Evolutionary conservation across 345 rosid genomes (phyloP), one percentile per base, ranked within the genome.

Genomic region (Barbarea vulgaris): DNA sequence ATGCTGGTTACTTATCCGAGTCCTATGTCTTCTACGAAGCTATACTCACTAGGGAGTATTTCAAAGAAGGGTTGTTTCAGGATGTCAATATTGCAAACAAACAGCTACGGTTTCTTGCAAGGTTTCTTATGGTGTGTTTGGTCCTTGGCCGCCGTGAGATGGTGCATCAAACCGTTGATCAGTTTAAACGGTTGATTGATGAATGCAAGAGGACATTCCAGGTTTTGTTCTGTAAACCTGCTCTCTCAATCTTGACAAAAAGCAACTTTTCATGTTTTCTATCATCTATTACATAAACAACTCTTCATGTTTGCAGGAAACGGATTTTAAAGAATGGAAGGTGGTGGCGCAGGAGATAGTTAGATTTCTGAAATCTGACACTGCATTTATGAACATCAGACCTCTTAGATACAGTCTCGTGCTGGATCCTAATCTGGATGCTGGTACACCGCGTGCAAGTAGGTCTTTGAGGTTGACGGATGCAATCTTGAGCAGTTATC

Each of bases 321-420:
- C 88, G 42, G 98, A 94, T 70, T 89, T 94, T 83, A 91, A 87
- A 86, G 96, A 94, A 83, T 90, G 97, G 98, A 91, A 91, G 92
- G 87, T 91, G 84, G 93, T 88, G 90, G 91, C 86, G 73, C 96
- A 90, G 79, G 98, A 94, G 81, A 85, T 91, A 73, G 87, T 83
- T 82, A 88, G 97, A 79, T 90, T 91, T 85, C 86, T 94, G 83
- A 94, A 91, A 85, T 95, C 91, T 81, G 98, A 91, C 84, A 82
- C 89, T 11, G 84, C 95, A 77, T 91, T 89, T 81, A 90, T 91
- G 98, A 94, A 91, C 87, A 89, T 85, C 81, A 87, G 96, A 84
- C 98, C 98, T 67, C 80, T 89, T 77, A 89, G 98, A 76, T 94
- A 89, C 63, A 94, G 97, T 82, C 86, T 88, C 71, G 93, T 90